A percentile compares a stretch with the other conserved stretches of the same genome.
phyloP scores from a whole-genome alignment of 176 grass and related monocot genomes.

The Bromus sterilis region DNA sequence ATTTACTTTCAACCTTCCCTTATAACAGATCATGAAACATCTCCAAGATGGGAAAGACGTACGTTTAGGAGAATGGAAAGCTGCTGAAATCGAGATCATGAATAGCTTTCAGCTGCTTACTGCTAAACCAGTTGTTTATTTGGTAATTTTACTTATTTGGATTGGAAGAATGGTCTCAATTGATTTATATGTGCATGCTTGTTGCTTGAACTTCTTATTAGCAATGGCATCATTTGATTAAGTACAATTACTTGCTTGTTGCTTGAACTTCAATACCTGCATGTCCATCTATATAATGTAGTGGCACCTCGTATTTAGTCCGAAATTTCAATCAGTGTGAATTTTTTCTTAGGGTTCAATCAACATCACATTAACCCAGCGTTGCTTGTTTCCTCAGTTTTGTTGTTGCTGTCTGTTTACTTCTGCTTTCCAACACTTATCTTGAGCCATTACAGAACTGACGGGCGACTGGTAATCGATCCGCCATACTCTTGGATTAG shows the following conservation, averaged over 20 bases:
- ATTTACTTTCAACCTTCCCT: conserved; percentile 10
- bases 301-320: background rate
- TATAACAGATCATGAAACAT: conserved; percentile 50
- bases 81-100: conserved; percentile 87
- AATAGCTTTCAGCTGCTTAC: conserved; percentile 91
- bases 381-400: background rate
- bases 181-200: background rate
- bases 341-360: too few species aligned
- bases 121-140: conserved; percentile 92
- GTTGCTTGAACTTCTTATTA: background rate
- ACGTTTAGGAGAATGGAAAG: conserved; percentile 89
- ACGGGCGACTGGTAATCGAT: background rate
- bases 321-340: background rate
- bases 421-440: background rate
- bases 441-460: background rate
- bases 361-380: background rate
- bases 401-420: background rate
- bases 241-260: background rate
- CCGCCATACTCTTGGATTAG: background rate
- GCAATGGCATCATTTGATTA: background rate
- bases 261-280: too few species aligned
- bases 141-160: conserved; percentile 33
- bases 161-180: background rate
- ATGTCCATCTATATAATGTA: background rate
- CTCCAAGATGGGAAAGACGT: conserved; percentile 74